A percentile compares a stretch with the other conserved stretches of the same genome.
Conservation (phyloP, 306 rosid species). For the Mimosa bimucronata region DNA sequence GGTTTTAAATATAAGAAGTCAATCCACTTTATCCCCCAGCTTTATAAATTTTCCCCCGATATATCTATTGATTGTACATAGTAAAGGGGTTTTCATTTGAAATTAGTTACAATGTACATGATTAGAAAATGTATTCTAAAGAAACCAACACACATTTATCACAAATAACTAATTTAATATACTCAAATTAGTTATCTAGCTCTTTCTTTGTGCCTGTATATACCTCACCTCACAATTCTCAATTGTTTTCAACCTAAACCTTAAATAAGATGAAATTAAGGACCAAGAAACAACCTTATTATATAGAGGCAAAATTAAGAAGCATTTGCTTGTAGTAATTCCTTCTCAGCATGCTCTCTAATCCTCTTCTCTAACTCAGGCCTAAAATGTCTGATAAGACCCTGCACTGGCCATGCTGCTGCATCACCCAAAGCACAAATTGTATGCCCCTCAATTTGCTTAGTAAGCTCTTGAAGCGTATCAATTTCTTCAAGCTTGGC, state of each 20-base stretch:
- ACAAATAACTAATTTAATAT: too few species aligned
- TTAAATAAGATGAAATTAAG: slow-evolving; percentile 45
- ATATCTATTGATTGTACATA: too few species aligned
- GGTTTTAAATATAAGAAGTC: too few species aligned
- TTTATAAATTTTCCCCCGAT: too few species aligned
- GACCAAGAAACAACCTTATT: slow-evolving; percentile 37
- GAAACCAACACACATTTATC: too few species aligned
- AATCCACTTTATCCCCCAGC: too few species aligned
- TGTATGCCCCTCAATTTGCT: slow-evolving; percentile 83
- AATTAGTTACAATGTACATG: too few species aligned
- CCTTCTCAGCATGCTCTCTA: slow-evolving; percentile 63
- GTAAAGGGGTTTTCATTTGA: too few species aligned
- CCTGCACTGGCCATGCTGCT: slow-evolving; percentile 90
- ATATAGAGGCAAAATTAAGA: slow-evolving; percentile 21
- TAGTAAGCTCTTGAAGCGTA: slow-evolving; percentile 76
- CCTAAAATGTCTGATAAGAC: slow-evolving; percentile 74
- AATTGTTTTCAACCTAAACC: not conserved
- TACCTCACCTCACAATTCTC: not conserved
- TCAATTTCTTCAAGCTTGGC: slow-evolving; percentile 74
- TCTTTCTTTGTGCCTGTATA: not conserved
- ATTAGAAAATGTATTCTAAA: too few species aligned
- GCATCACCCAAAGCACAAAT: slow-evolving; percentile 85
- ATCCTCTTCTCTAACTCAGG: slow-evolving; percentile 78
- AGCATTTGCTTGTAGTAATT: slow-evolving; percentile 61
- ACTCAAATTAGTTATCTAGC: too few species aligned